Percentiles rank a stretch among this genome's conserved stretches.
Evolutionary conservation across 1,284 basidiomycete genomes (phyloP).

Genomic region (Meira miltonrushii): DNA sequence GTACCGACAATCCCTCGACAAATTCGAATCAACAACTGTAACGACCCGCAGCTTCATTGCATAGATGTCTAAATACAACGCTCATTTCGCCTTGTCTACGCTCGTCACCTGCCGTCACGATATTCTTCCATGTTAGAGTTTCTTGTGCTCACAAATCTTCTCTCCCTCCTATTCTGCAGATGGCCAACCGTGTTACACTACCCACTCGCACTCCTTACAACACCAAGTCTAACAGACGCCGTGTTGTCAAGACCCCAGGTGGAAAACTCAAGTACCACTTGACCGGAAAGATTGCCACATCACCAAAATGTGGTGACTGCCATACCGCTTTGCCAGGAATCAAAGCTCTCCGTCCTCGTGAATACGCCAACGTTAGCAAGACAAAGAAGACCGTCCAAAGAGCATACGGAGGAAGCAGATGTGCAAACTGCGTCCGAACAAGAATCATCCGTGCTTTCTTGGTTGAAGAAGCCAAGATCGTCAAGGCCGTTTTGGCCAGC

Average conservation of each 20-base stretch:
- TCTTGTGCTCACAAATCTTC: not conserved
- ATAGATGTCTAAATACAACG: too few species aligned
- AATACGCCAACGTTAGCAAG: conserved; percentile 48
- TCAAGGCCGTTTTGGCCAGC: conserved; percentile 98
- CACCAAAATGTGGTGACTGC: conserved; percentile 74
- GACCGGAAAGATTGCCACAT: conserved; percentile 74
- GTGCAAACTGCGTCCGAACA: conserved; percentile 49
- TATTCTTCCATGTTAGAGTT: not conserved
- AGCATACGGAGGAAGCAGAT: conserved; percentile 50
- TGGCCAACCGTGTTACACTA: conserved; percentile 99
- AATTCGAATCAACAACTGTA: too few species aligned
- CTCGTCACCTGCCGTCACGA: too few species aligned
- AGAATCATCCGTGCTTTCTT: conserved; percentile 96
- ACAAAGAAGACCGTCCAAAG: conserved; percentile 49
- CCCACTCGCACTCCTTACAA: conserved; percentile 98
- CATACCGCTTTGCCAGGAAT: conserved; percentile 44
- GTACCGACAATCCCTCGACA: too few species aligned
- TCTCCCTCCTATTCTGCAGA: conserved; percentile 49
- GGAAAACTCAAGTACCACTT: conserved; percentile 87
- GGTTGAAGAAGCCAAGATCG: conserved; percentile 99
- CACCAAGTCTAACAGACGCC: conserved; percentile 91
- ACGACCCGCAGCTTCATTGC: too few species aligned
- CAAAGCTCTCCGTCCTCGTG: conserved; percentile 48
- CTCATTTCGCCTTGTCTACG: too few species aligned
- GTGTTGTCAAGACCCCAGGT: conserved; percentile 94